Evolutionary conservation across 2,329 filamentous ascomycete species (phyloP).

Genomic region (Fusarium secorum): DNA sequence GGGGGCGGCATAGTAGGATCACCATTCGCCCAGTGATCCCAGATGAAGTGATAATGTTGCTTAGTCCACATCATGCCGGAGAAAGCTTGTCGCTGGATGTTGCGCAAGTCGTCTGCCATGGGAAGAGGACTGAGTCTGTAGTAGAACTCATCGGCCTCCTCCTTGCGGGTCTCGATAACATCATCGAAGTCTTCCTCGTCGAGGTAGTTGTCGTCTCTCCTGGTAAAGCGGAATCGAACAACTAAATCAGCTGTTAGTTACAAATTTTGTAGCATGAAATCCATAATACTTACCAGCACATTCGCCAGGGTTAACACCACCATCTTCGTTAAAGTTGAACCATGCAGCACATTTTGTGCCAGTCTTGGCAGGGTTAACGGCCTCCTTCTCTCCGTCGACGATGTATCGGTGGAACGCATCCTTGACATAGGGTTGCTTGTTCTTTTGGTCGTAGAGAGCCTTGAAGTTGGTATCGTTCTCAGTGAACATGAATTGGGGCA

Average conservation of each 20-base stretch:
- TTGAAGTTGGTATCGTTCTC: slow-evolving; percentile 95
- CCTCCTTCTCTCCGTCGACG: slow-evolving; percentile 79
- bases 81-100: slow-evolving; percentile 93
- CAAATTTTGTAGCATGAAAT: slow-evolving; percentile 47
- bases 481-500: slow-evolving; percentile 87
- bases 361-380: slow-evolving; percentile 78
- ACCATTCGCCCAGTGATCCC: slow-evolving; percentile 97
- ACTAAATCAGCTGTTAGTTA: slow-evolving; percentile 57
- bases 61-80: slow-evolving; percentile 99
- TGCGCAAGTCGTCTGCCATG: slow-evolving; percentile 91
- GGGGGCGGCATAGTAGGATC: slow-evolving; percentile 89
- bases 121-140: slow-evolving; percentile 90
- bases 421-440: slow-evolving; percentile 86
- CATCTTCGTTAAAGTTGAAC: slow-evolving; percentile 90
- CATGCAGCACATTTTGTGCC: slow-evolving; percentile 93
- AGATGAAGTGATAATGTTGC: slow-evolving; percentile 95
- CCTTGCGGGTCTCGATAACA: slow-evolving; percentile 81
- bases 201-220: slow-evolving; percentile 76
- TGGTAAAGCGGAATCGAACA: slow-evolving; percentile 88
- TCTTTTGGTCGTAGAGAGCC: slow-evolving; percentile 77
- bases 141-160: slow-evolving; percentile 97
- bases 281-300: slow-evolving; percentile 74
- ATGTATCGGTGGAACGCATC: slow-evolving; percentile 93
- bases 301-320: slow-evolving; percentile 87
- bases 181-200: slow-evolving; percentile 95